Percentiles rank a stretch among this genome's conserved stretches.
Conservation (phyloP, 1,284 basidiomycete species). For the Irpex lacteus region DNA sequence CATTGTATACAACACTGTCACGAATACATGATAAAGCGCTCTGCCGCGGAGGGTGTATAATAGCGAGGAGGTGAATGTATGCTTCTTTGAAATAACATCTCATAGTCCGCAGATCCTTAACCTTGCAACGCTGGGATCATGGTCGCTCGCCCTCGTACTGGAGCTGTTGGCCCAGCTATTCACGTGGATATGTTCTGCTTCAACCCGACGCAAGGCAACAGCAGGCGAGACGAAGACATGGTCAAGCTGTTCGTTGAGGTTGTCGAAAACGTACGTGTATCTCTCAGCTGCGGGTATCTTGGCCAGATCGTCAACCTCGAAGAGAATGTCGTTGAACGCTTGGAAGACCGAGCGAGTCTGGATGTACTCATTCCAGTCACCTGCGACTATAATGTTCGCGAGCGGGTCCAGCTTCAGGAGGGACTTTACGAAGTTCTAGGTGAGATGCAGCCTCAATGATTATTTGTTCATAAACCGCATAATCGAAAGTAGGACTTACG, state of each 20-base stretch:
- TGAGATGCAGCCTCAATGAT: background rate
- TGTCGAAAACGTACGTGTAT: constrained; percentile 61
- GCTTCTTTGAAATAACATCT: background rate
- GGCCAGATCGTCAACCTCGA: constrained; percentile 50
- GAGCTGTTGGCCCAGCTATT: constrained; percentile 52
- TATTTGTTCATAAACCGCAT: background rate
- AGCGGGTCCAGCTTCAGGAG: constrained; percentile 43
- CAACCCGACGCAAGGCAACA: constrained; percentile 37
- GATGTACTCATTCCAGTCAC: constrained; percentile 61
- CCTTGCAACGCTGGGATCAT: constrained; percentile 56
- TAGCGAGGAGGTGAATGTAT: too few relatives aligned
- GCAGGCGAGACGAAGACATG: constrained; percentile 53
- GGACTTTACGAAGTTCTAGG: constrained; percentile 46
- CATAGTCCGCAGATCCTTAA: constrained; percentile 38
- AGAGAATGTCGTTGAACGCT: constrained; percentile 40
- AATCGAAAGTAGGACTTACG: constrained; percentile 23
- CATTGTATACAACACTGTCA: background rate
- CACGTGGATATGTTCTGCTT: constrained; percentile 56
- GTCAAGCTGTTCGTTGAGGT: constrained; percentile 56
- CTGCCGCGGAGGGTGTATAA: too few relatives aligned
- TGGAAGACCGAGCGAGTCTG: constrained; percentile 51
- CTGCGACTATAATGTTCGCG: constrained; percentile 52
- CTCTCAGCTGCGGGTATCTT: constrained; percentile 46
- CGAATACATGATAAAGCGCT: too few relatives aligned
- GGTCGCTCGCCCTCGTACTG: constrained; percentile 47